Evolutionary conservation across 2,329 filamentous ascomycete species (phyloP), one percentile per base, ranked within the genome.

Genomic region (Fusarium oxysporum): DNA sequence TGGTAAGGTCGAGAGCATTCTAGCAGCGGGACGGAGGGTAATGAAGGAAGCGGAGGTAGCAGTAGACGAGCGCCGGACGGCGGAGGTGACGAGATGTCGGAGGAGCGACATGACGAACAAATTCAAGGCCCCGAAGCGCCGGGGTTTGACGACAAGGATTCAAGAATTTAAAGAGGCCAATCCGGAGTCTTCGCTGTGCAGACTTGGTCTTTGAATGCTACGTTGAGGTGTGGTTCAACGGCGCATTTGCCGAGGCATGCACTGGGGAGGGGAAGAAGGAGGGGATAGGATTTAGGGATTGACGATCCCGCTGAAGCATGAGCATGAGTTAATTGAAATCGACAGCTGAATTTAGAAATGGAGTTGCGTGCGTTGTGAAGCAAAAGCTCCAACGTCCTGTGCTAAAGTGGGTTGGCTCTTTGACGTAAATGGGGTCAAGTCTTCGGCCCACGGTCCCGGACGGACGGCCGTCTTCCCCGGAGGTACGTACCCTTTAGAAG

Each of bases 1-100:
- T 62, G 93, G 93, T 21, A 94, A 84, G 32, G 86, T 83, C n/a
- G 92, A 92, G 60, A 88, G 85, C 89, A 91, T 91, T 82, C 87
- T 87, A 71, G 75, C 51, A 44, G 76, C 63, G 54, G 74, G 65
- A 66, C 65, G 68, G 71, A 69, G 60, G 47, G 61, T 71, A 62
- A 61, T 51, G 63, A 63, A 68, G 71, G 61, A 55, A 43, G 47
- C 53, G 40, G 57, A 68, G 55, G 62, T 47, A 55, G 47, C 57
- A 28, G 35, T 19, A 35, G 61, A 33, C 54, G 65, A 62, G 41
- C 61, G 74, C 65, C 68, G 72, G 69, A 68, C 37, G 63, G 61
- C 54, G 62, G 70, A 73, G 45, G 66, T 61, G 59, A 78, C 53
- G 41, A 77, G 67, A 62, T 66, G 68, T 65, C 73, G 72, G 71